Evolutionary conservation across 371 early-diverging fungal genomes (phyloP).

Genomic region (Gilbertella persicaria): DNA sequence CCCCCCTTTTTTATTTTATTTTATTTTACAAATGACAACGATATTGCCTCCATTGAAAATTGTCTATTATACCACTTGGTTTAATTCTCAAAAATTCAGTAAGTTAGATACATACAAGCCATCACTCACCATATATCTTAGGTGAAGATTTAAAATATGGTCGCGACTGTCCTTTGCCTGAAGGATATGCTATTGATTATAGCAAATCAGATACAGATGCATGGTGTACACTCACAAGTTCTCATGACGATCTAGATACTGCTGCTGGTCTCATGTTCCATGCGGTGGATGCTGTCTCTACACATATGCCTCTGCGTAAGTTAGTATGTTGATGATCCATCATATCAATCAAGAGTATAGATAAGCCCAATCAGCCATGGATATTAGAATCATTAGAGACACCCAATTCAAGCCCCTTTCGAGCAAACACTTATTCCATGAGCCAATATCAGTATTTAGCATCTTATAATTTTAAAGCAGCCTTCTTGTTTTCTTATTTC

Average conservation of each 20-base stretch:
- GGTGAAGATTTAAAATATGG: slow-evolving; percentile 8
- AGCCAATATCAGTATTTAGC: slow-evolving; percentile 37
- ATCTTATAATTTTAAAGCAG: slow-evolving; percentile 36
- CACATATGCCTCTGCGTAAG: slow-evolving; percentile 28
- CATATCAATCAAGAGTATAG: slow-evolving; percentile 14
- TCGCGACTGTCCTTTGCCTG: slow-evolving; percentile 31
- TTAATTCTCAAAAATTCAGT: slow-evolving; percentile 22
- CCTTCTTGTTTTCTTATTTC: slow-evolving; percentile 37
- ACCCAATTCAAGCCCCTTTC: slow-evolving; percentile 32
- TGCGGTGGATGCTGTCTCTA: slow-evolving; percentile 27
- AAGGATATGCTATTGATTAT: slow-evolving; percentile 18
- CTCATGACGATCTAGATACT: slow-evolving; percentile 13
- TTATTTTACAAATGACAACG: background rate
- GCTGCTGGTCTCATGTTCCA: slow-evolving; percentile 38
- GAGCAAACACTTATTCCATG: slow-evolving; percentile 26
- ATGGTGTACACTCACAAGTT: slow-evolving; percentile 40
- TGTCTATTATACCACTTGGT: slow-evolving; percentile 37
- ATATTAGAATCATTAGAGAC: slow-evolving; percentile 42
- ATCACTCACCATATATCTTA: background rate
- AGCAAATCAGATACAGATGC: background rate
- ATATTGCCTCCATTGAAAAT: slow-evolving; percentile 34
- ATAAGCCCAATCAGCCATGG: slow-evolving; percentile 32
- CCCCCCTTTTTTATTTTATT: too few relatives aligned
- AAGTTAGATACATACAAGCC: too few relatives aligned
- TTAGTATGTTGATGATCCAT: too few relatives aligned